Conservation (phyloP, 1,284 basidiomycete species). For the Marasmius sp. region DNA sequence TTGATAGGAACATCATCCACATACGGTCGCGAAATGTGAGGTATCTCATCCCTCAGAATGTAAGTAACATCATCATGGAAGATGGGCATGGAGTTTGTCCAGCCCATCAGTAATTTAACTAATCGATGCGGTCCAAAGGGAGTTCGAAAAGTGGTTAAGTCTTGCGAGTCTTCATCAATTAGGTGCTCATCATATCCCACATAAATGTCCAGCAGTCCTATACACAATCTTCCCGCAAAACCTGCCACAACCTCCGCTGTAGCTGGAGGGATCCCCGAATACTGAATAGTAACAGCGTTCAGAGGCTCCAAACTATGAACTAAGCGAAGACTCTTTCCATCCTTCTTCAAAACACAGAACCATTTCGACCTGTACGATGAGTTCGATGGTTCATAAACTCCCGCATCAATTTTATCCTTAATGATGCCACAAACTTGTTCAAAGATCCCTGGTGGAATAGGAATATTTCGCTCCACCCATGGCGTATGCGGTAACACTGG, state of each 20-base stretch:
- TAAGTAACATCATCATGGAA: slow-evolving; percentile 34
- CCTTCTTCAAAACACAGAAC: slow-evolving; percentile 41
- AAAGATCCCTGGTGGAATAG: background rate
- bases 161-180: slow-evolving; percentile 24
- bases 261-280: slow-evolving; percentile 26
- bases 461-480: slow-evolving; percentile 11
- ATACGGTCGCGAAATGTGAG: slow-evolving; percentile 29
- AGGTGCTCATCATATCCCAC: too few relatives aligned
- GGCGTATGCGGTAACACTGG: slow-evolving; percentile 13
- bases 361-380: slow-evolving; percentile 24
- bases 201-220: slow-evolving; percentile 18
- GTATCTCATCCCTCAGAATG: slow-evolving; percentile 36
- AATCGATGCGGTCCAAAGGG: slow-evolving; percentile 20
- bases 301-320: slow-evolving; percentile 32
- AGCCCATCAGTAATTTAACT: slow-evolving; percentile 26
- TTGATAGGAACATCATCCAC: slow-evolving; percentile 28
- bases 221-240: slow-evolving; percentile 3
- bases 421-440: background rate
- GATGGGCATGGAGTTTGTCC: slow-evolving; percentile 37
- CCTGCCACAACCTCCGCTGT: slow-evolving; percentile 10
- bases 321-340: slow-evolving; percentile 28
- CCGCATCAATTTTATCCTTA: background rate
- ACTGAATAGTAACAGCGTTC: slow-evolving; percentile 31
- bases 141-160: slow-evolving; percentile 29
- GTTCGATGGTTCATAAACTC: background rate